These are phyloP conservation scores for Kodamaea anthophila DNA, from an alignment of 1,139 yeast species.

Conservation along the genomic window DNA sequence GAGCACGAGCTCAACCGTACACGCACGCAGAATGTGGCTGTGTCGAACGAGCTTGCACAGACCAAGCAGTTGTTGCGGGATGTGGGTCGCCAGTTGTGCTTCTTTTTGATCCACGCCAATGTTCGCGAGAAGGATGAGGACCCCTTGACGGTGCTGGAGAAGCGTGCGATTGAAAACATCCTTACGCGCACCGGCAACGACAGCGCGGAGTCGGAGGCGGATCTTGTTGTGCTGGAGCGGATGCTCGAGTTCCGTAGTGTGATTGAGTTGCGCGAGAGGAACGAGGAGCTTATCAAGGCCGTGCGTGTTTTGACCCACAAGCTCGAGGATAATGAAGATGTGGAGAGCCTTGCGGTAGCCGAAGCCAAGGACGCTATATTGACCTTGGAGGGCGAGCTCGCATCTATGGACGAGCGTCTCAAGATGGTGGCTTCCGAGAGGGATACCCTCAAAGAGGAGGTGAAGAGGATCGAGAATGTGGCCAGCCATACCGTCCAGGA, in stretches of 20 bases:
- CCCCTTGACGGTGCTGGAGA: constrained; percentile 56
- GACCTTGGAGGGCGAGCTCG: constrained; percentile 58
- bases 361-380: constrained; percentile 77
- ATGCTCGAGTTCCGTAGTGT: constrained; percentile 64
- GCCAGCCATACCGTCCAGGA: constrained; percentile 17
- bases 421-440: constrained; percentile 56
- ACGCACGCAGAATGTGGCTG: constrained; percentile 29
- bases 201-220: constrained; percentile 51
- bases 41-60: constrained; percentile 36
- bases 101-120: constrained; percentile 61
- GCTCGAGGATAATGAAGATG: constrained; percentile 37
- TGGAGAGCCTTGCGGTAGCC: constrained; percentile 55
- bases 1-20: constrained; percentile 32
- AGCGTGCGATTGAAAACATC: constrained; percentile 44
- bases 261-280: constrained; percentile 64
- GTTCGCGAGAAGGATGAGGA: constrained; percentile 45
- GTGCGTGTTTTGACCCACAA: constrained; percentile 65
- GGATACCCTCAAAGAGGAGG: constrained; percentile 43
- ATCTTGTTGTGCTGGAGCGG: constrained; percentile 62
- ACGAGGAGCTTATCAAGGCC: constrained; percentile 61
- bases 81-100: constrained; percentile 74
- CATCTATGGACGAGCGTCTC: constrained; percentile 42
- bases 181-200: constrained; percentile 32
- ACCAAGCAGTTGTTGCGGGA: constrained; percentile 60
- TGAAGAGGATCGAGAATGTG: not conserved